Conservation (phyloP, 2,329 filamentous ascomycete genomes). For the Pseudonectria buxi region DNA sequence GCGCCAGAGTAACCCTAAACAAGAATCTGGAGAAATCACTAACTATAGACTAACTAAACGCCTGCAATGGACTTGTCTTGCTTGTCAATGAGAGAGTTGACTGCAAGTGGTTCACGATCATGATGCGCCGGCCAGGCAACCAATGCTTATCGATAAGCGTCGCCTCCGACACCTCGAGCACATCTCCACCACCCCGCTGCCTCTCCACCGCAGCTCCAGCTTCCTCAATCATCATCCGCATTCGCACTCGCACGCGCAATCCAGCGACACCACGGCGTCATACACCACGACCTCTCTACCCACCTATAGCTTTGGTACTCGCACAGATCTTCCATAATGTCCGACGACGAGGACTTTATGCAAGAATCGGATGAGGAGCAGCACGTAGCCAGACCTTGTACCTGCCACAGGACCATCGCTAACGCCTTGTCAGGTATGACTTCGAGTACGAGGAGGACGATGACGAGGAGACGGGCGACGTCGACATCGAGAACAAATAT, state of each 20-base stretch:
- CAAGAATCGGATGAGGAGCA: constrained; percentile 42
- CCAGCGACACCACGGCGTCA: neutral
- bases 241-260: neutral
- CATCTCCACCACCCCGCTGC: neutral
- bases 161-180: constrained; percentile 2
- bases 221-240: neutral
- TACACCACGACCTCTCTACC: neutral
- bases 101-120: neutral
- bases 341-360: constrained; percentile 46
- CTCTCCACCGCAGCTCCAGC: neutral
- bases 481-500: constrained; percentile 98
- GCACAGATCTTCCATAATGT: constrained; percentile 32
- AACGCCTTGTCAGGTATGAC: constrained; percentile 57
- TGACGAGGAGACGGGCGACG: constrained; percentile 78
- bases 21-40: no score
- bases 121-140: neutral
- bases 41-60: no score
- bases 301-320: neutral
- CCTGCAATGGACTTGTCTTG: no score
- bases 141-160: constrained; percentile 9
- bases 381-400: constrained; percentile 18
- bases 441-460: constrained; percentile 96
- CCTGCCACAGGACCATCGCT: constrained; percentile 9
- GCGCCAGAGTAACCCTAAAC: no score
- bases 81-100: no score